Conservation (phyloP, 306 rosid genomes). For the Prunus mira region DNA sequence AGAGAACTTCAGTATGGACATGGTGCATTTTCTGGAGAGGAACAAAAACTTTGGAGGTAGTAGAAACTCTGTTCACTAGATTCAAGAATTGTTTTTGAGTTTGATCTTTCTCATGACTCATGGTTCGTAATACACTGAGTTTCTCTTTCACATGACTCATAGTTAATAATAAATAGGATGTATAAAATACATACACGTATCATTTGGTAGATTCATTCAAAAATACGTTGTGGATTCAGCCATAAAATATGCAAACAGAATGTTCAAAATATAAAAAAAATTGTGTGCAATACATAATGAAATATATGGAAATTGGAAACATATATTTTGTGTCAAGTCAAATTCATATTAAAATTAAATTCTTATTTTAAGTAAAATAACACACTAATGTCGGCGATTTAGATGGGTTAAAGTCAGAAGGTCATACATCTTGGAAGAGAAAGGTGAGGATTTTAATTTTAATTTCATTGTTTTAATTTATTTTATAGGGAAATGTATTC, state of each 20-base stretch:
- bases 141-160: background rate
- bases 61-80: background rate
- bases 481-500: too few species aligned
- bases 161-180: background rate
- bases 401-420: background rate
- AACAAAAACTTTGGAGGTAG: background rate
- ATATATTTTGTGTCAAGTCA: background rate
- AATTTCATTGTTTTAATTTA: background rate
- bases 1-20: background rate
- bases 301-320: background rate
- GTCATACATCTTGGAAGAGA: background rate
- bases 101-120: background rate
- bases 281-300: background rate
- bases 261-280: background rate
- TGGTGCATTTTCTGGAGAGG: background rate
- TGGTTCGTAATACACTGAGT: background rate
- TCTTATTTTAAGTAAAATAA: background rate
- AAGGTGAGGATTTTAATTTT: background rate
- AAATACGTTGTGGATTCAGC: background rate
- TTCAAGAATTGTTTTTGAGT: background rate
- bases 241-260: background rate
- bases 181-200: background rate
- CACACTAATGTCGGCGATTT: background rate
- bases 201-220: background rate
- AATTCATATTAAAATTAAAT: background rate